These are phyloP conservation scores for Eucalyptus cloeziana DNA, from an alignment of 345 rosid genomes.

Conservation along the genomic window DNA sequence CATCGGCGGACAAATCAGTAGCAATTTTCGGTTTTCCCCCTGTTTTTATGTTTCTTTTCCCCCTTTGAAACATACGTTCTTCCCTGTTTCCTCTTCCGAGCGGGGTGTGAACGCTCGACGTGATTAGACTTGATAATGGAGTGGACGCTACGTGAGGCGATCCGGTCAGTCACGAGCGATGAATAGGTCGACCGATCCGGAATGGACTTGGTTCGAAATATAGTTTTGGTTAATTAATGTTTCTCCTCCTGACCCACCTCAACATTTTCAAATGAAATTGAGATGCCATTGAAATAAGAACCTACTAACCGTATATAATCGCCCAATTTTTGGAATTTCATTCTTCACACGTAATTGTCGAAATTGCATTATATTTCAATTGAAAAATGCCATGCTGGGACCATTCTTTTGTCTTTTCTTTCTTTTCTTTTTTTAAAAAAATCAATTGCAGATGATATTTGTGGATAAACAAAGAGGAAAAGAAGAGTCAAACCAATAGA, in stretches of 20 bases:
- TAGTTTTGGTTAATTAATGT: no score
- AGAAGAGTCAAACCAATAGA: neutral
- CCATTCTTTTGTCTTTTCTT: neutral
- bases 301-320: neutral
- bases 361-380: neutral
- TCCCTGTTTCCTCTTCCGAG: neutral
- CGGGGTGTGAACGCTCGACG: neutral
- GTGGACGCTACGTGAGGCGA: neutral
- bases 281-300: neutral
- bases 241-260: neutral
- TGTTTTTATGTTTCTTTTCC: neutral
- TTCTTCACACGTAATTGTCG: neutral
- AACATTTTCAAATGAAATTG: neutral
- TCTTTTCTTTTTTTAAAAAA: accelerated
- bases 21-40: neutral
- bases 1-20: neutral
- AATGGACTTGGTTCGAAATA: neutral
- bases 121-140: neutral
- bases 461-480: neutral
- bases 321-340: neutral
- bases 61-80: neutral
- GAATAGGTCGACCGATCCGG: neutral
- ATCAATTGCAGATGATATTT: neutral
- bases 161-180: neutral
- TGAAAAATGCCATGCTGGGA: neutral